Evolutionary conservation across 106 monocot genomes (phyloP), one percentile per base, ranked within the genome.

Genomic region (Dendrobium nobile): DNA sequence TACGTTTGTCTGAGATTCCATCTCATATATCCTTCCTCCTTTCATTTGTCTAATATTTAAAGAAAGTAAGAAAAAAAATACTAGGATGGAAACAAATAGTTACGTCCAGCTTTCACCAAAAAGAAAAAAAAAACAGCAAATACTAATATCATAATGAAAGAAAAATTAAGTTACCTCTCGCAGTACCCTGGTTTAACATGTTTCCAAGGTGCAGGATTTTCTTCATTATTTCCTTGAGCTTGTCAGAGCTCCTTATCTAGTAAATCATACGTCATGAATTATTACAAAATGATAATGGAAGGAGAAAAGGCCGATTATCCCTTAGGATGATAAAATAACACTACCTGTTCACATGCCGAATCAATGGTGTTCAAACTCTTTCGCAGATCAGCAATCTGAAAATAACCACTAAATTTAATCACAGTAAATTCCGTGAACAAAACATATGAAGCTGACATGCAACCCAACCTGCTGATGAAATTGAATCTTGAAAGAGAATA

Each of bases 101-200:
- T 72, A 40, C 33, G 15, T 33, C 72, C 72, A 72, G 28, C 27
- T 40, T 16, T 72, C 27, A 0, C 27, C 40, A 65, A 65, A 65
- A 13, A 75, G 51, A 51, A 18, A 75, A 47, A 24, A 5, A 76
- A 19, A 4, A 48, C 48, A 61, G n/a, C 20, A 4, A 58, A 61
- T 9, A 61, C 22, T n/a, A 61, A 61, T 61, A 61, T 61, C 51
- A 51, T 51, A 51, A 72, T 33, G 40, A 3, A 40, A 42, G 18
- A n/a, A 44, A 79, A 68, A 61, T 64, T 58, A 41, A 64, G 51
- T 64, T 91, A 93, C 93, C 93, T 88, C 88, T 90, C 41, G 93
- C 93, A 87, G 93, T 93, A 58, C 93, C 93, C 77, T 93, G 93
- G 85, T 93, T 93, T 56, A 93, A 80, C 56, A 86, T 88, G 82